These are phyloP conservation scores for Neltuma alba DNA, from an alignment of 306 rosid genomes.

Conservation along the genomic window DNA sequence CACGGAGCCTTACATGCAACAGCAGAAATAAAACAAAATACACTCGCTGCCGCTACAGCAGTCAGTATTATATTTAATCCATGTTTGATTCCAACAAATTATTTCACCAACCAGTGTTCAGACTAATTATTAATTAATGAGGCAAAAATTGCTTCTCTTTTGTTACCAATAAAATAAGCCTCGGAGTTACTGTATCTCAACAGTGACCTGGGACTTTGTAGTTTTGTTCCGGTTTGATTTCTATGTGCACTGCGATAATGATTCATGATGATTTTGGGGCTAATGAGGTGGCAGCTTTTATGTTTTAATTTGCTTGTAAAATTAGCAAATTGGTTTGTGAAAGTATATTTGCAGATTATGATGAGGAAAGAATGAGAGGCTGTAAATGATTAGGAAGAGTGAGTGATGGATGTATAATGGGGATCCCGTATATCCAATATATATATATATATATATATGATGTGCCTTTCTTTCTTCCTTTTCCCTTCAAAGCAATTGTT, in stretches of 20 bases:
- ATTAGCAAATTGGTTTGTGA: neutral
- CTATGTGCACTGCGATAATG: neutral
- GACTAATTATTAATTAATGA: no score
- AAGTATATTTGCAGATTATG: neutral
- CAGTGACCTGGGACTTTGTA: neutral
- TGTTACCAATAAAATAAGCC: no score
- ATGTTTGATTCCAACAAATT: no score
- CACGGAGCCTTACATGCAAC: no score
- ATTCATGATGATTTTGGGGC: neutral
- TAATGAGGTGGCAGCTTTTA: neutral
- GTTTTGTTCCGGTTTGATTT: neutral
- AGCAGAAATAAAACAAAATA: neutral
- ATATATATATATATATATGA: no score
- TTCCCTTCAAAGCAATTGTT: neutral
- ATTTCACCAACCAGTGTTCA: neutral
- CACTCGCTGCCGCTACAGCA: neutral
- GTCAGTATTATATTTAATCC: no score
- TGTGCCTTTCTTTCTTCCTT: neutral
- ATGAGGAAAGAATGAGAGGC: neutral
- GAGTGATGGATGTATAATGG: neutral
- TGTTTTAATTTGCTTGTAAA: neutral
- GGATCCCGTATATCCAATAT: neutral
- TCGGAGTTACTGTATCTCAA: neutral
- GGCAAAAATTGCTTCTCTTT: no score
- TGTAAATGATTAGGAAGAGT: neutral